Evolutionary conservation across 495 filamentous ascomycete species (phyloP), one percentile per base, ranked within the genome.

Genomic region (Aspergillus homomorphus): DNA sequence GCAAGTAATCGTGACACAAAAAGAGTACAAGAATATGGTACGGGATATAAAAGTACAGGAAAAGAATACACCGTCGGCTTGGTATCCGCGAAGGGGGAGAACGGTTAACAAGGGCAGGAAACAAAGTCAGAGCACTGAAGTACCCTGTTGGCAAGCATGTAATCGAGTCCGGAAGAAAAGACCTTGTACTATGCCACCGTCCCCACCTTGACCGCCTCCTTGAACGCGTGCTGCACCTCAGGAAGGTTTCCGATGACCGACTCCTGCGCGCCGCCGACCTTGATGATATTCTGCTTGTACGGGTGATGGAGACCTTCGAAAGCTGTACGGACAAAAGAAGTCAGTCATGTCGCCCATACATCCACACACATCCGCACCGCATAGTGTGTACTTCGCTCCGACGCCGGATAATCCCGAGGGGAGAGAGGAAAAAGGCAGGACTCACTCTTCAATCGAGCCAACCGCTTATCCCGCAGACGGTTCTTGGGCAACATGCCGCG

Each of bases 401-500:
- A 23, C 26, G 6, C 45, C 9, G 30, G 38, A 45, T 14, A 53
- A 48, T 50, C 15, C 21, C 50, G 6, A 2, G 21, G 6, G n/a
- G 42, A 46, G 43, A 28, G 24, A 26, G 55, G 12, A 21, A 28
- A 63, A 46, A 16, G n/a, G 44, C n/a, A 28, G 24, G 43, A 76
- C 83, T 70, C 62, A 89, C 87, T 84, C 84, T 96, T 98, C 70
- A 98, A 73, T 65, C 94, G 78, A n/a, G 84, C 89, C 77, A 98
- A 73, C 59, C 95, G 73, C 76, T 88, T 86, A 69, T 94, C 89
- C 67, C 92, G 79, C 65, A 98, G 76, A 63, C 91, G 74, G 75
- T 98, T 98, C 88, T 98, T 98, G 49, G 94, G 94, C 77, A 98
- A 73, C 94, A 98, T 98, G 54, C 94, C 94, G 70, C 86, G 87